Conservation (phyloP, 179 eudicot genomes). For the Heliamphora pulchella region DNA sequence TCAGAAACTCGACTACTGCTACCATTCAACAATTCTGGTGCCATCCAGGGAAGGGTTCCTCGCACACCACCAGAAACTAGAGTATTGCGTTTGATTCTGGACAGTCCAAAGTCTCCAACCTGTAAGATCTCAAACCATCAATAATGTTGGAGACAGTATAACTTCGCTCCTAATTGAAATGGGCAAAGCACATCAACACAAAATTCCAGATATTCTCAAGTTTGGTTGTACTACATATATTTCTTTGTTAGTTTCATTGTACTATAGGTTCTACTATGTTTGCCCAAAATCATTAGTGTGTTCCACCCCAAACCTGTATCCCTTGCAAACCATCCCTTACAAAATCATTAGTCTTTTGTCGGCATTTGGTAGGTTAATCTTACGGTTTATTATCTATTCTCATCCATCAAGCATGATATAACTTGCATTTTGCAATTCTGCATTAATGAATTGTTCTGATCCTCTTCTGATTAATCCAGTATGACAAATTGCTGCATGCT, state of each 20-base stretch:
- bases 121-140: constrained; percentile 20
- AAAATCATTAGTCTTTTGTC: background rate
- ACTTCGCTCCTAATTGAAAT: constrained; percentile 1
- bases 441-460: background rate
- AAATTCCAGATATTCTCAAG: background rate
- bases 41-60: constrained; percentile 64
- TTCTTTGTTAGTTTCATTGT: background rate
- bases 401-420: too few relatives aligned
- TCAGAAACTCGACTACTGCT: constrained; percentile 45
- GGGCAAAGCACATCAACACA: background rate
- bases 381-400: too few relatives aligned
- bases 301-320: constrained; percentile 4
- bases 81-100: constrained; percentile 52
- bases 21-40: constrained; percentile 50
- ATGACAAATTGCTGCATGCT: constrained; percentile 6
- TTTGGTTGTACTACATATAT: background rate
- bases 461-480: too few relatives aligned
- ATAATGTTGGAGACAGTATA: background rate
- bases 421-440: background rate
- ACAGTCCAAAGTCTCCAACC: constrained; percentile 60
- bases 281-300: background rate
- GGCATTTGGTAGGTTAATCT: background rate
- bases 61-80: constrained; percentile 55
- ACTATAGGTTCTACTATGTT: background rate
- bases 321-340: background rate